These are phyloP conservation scores for Aleurites moluccanus DNA, from an alignment of 441 rosid species.

Conservation along the genomic window DNA sequence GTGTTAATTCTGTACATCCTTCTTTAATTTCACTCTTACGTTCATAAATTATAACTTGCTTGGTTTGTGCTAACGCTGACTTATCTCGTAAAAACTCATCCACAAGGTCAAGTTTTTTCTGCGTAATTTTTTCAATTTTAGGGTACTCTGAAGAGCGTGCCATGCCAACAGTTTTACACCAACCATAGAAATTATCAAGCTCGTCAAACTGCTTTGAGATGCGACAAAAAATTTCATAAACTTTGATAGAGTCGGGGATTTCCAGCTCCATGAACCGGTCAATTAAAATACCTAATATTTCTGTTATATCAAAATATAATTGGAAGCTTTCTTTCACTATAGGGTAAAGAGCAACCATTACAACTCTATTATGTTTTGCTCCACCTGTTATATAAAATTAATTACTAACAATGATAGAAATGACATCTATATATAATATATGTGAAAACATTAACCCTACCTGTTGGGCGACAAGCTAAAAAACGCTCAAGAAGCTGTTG, in stretches of 20 bases:
- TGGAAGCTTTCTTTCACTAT: slow-evolving; percentile 77
- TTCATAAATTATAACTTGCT: slow-evolving; percentile 18
- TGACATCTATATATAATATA: too few relatives aligned
- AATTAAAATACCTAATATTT: slow-evolving; percentile 56
- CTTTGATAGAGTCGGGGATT: slow-evolving; percentile 55
- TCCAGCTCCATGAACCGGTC: slow-evolving; percentile 87
- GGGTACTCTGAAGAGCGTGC: slow-evolving; percentile 81
- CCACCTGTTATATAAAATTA: slow-evolving; percentile 40
- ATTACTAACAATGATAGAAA: neutral
- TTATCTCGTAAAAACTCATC: slow-evolving; percentile 80
- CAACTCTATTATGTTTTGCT: slow-evolving; percentile 67
- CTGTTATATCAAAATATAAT: slow-evolving; percentile 62
- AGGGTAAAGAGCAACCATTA: slow-evolving; percentile 69
- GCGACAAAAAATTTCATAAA: slow-evolving; percentile 63
- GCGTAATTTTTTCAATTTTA: slow-evolving; percentile 70
- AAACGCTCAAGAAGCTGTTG: slow-evolving; percentile 83
- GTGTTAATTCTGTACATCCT: slow-evolving; percentile 23
- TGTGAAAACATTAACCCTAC: slow-evolving; percentile 24
- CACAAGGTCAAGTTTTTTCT: slow-evolving; percentile 76
- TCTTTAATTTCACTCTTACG: slow-evolving; percentile 30
- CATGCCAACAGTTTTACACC: slow-evolving; percentile 70
- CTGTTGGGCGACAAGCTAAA: slow-evolving; percentile 89
- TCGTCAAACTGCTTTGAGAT: slow-evolving; percentile 71
- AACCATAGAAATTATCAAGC: slow-evolving; percentile 60
- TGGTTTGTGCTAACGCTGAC: slow-evolving; percentile 40